Evolutionary conservation across 805 yeast genomes (phyloP), one percentile per base, ranked within the genome.

Genomic region (Wickerhamomyces bovis): DNA sequence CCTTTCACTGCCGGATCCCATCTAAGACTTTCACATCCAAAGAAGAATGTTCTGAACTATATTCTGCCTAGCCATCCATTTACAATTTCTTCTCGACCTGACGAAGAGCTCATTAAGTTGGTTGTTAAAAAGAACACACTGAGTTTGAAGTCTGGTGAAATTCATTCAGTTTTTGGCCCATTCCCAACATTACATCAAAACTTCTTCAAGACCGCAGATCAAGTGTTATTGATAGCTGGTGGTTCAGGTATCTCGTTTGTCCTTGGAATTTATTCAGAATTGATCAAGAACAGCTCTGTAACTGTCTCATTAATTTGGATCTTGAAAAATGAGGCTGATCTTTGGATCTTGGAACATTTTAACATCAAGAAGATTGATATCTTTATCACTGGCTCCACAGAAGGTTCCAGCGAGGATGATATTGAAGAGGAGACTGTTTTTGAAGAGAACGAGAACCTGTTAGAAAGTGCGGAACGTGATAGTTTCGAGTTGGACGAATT

Each of bases 211-310:
- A 70, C 77, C 0, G 81, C 77, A 0, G 73, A 72, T 30, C 72
- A 75, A 36, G 74, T 80, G 1, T 60, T 69, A 15, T 70, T 84
- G 18, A 69, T 84, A 1, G 77, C 83, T 51, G 92, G 90, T 13
- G 94, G 94, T 0, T 77, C 88, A 2, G 90, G 92, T 1, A 74
- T 85, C 11, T 80, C 89, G 0, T 75, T 75, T 45, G 85, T 83
- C 4, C 50, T 81, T 10, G 81, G 85, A 0, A 38, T 81, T 1
- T 75, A 69, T 55, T 69, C 70, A 41, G 65, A 72, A 47, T 65
- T 78, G 42, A 57, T 56, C 18, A 42, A 44, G 5, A 60, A 61
- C 28, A 54, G 52, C 10, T 53, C 47, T 16, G 44, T 69, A 6
- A 62, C 52, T 41, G 55, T 76, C 2, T 66, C 67, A 20, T 58